A percentile compares a stretch with the other conserved stretches of the same genome.
These are phyloP conservation scores for Parastagonospora avenae DNA, from an alignment of 2,329 filamentous ascomycete genomes.

Conservation along the genomic window DNA sequence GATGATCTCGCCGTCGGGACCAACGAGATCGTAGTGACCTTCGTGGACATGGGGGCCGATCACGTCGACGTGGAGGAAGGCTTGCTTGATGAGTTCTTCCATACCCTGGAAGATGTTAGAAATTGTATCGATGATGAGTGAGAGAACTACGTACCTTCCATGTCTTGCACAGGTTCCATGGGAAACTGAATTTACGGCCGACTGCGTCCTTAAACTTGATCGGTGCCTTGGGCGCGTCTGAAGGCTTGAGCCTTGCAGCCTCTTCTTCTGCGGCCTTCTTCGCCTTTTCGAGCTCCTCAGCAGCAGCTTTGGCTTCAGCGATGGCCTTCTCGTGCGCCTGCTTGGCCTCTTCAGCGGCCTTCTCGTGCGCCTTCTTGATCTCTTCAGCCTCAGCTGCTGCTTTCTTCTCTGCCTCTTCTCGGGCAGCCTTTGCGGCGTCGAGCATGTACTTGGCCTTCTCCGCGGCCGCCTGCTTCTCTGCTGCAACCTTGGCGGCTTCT, in stretches of 20 bases:
- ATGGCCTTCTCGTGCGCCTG: conserved; percentile 55
- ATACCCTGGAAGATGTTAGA: conserved; percentile 53
- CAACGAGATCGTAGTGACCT: conserved; percentile 55
- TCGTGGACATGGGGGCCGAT: conserved; percentile 53
- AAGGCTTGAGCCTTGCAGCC: conserved; percentile 47
- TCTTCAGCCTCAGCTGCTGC: conserved; percentile 39
- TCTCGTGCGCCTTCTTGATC: conserved; percentile 55
- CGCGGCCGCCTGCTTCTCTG: conserved; percentile 51
- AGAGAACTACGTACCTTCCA: conserved; percentile 52
- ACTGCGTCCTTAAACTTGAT: conserved; percentile 42
- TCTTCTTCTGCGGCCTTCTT: conserved; percentile 56
- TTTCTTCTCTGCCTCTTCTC: conserved; percentile 40
- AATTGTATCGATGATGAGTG: not conserved
- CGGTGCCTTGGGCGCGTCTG: conserved; percentile 54
- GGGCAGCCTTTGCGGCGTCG: conserved; percentile 37
- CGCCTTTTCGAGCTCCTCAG: conserved; percentile 53
- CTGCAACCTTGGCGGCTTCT: conserved; percentile 57
- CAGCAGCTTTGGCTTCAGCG: conserved; percentile 50
- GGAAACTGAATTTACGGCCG: conserved; percentile 37
- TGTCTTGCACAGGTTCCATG: conserved; percentile 33
- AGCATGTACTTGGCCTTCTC: conserved; percentile 32
- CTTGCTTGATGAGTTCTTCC: conserved; percentile 56
- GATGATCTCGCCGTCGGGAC: conserved; percentile 56
- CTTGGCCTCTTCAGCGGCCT: conserved; percentile 52
- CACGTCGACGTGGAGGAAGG: conserved; percentile 54